A percentile compares a stretch with the other conserved stretches of the same genome.
Conservation (phyloP, 2,329 filamentous ascomycete species). For the Claviceps sp. region DNA sequence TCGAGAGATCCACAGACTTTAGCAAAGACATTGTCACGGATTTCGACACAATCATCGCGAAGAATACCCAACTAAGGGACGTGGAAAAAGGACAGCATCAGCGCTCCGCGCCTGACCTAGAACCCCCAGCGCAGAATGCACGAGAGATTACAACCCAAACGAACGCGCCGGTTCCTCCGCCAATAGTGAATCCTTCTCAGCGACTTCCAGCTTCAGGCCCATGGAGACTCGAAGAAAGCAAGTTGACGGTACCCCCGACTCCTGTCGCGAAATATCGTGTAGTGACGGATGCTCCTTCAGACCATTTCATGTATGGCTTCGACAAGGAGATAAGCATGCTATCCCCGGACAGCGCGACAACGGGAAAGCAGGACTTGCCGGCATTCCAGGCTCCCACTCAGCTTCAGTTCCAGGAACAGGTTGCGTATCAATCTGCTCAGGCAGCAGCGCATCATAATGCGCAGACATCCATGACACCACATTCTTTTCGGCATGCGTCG, state of each 20-base stretch:
- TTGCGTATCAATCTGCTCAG: background rate
- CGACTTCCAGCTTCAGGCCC: conserved; percentile 28
- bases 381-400: background rate
- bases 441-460: background rate
- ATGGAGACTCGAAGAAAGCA: conserved; percentile 43
- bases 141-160: background rate
- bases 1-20: background rate
- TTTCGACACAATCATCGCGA: background rate
- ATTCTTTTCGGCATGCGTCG: conserved; percentile 7
- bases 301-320: conserved; percentile 23
- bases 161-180: background rate
- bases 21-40: background rate
- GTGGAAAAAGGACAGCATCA: background rate
- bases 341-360: conserved; percentile 6
- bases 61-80: background rate
- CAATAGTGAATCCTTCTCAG: conserved; percentile 22
- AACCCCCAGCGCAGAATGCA: background rate
- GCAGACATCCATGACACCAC: background rate
- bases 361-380: conserved; percentile 10
- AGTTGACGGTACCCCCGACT: conserved; percentile 36
- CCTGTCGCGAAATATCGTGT: conserved; percentile 19
- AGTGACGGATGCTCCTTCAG: conserved; percentile 18
- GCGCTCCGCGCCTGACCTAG: background rate
- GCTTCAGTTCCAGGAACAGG: background rate
- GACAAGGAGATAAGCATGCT: conserved; percentile 38